A percentile compares a stretch with the other conserved stretches of the same genome.
phyloP scores from a whole-genome alignment of 2,329 filamentous ascomycete genomes.

The Hawksworthiomyces lignivorus region DNA sequence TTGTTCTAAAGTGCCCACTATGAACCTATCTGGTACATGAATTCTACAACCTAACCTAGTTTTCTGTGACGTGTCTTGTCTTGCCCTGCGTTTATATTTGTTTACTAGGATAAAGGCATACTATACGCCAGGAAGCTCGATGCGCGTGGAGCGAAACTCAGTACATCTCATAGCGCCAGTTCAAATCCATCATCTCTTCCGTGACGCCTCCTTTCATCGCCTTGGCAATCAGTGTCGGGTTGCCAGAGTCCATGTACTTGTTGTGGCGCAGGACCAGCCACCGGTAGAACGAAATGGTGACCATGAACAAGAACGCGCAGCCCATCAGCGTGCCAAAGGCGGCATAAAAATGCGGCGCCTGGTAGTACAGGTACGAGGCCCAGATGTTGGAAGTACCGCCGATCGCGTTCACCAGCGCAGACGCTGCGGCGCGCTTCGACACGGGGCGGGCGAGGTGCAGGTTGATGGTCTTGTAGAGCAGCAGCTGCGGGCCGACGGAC shows the following conservation, averaged over 20 bases:
- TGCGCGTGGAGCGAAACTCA: constrained; percentile 7
- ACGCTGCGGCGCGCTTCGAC: constrained; percentile 33
- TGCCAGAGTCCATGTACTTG: constrained; percentile 13
- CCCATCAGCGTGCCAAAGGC: constrained; percentile 18
- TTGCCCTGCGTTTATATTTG: too few relatives aligned
- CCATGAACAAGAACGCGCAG: constrained; percentile 16
- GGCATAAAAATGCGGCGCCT: constrained; percentile 16
- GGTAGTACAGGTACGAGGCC: constrained; percentile 27
- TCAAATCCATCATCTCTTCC: constrained; percentile 18
- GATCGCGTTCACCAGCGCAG: constrained; percentile 32
- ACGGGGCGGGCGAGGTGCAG: constrained; percentile 28
- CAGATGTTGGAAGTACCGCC: constrained; percentile 27
- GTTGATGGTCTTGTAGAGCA: constrained; percentile 31
- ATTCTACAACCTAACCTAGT: too few relatives aligned
- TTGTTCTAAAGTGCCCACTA: too few relatives aligned
- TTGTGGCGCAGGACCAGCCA: constrained; percentile 17
- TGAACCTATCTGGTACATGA: too few relatives aligned
- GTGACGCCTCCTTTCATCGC: constrained; percentile 20
- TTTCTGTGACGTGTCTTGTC: too few relatives aligned
- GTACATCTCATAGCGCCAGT: constrained; percentile 20
- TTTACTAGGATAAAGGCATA: too few relatives aligned
- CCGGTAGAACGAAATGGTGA: constrained; percentile 17
- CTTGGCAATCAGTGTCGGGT: constrained; percentile 13
- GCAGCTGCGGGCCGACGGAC: constrained; percentile 31
- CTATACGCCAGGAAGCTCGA: too few relatives aligned